Percentiles rank a stretch among this genome's conserved stretches.
These are phyloP conservation scores for Isoetes taiwanensis DNA, from an alignment of 75 land plant species.

Conservation along the genomic window DNA sequence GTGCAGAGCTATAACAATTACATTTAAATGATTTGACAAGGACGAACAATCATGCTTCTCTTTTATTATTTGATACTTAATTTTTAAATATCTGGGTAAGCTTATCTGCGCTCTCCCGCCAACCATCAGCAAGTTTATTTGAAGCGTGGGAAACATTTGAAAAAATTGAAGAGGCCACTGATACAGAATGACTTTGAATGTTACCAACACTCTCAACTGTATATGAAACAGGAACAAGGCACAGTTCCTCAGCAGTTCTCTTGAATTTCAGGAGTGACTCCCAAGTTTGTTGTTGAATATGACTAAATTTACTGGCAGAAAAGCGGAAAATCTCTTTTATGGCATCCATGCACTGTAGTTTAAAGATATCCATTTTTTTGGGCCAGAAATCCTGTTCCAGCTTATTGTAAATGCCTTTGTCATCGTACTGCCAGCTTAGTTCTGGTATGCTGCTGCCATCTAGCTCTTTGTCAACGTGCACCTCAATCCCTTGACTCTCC, in stretches of 20 bases:
- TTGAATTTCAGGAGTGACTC: neutral
- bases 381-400: neutral
- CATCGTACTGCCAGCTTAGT: neutral
- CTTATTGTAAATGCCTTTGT: neutral
- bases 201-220: too few species aligned
- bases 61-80: too few species aligned
- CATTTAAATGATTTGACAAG: too few species aligned
- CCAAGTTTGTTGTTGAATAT: neutral
- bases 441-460: neutral
- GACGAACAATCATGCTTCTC: too few species aligned
- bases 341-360: neutral
- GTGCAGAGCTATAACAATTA: too few species aligned
- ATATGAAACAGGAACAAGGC: neutral
- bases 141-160: constrained; percentile 31
- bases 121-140: constrained; percentile 53
- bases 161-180: constrained; percentile 17
- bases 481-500: constrained; percentile 61
- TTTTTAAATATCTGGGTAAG: constrained; percentile 74
- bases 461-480: constrained; percentile 1
- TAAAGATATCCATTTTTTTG: neutral
- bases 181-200: constrained; percentile 14
- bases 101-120: constrained; percentile 67
- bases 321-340: neutral
- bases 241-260: constrained; percentile 20
- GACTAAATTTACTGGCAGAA: neutral